Evolutionary conservation across 805 yeast species (phyloP).

Genomic region (Monosporozyma aerobia): DNA sequence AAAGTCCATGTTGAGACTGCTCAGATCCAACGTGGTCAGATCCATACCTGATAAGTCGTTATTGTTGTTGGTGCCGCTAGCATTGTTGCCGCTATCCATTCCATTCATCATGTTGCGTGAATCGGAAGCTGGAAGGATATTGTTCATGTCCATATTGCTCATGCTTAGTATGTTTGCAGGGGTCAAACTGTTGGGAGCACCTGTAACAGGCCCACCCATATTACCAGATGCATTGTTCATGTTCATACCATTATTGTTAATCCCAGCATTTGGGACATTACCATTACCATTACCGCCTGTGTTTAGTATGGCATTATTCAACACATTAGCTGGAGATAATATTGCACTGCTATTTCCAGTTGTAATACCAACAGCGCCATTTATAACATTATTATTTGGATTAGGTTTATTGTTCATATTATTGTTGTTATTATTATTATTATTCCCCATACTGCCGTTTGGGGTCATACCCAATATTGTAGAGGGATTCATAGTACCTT

Average conservation of each 20-base stretch:
- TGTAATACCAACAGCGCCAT: neutral
- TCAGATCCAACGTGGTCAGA: constrained; percentile 23
- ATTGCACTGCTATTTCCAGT: neutral
- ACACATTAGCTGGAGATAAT: neutral
- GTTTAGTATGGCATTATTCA: neutral
- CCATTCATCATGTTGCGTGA: constrained; percentile 9
- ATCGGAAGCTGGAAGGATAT: constrained; percentile 2
- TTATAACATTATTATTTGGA: neutral
- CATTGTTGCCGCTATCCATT: neutral
- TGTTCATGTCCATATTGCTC: constrained; percentile 14
- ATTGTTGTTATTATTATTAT: neutral
- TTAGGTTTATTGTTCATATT: neutral
- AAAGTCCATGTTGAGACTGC: constrained; percentile 26
- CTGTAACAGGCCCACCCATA: neutral
- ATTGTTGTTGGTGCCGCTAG: constrained; percentile 6
- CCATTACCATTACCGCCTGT: neutral
- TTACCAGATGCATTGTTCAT: neutral
- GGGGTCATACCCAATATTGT: neutral
- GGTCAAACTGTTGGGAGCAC: constrained; percentile 4
- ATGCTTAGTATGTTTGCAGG: constrained; percentile 13
- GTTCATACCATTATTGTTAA: neutral
- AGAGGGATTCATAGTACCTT: neutral
- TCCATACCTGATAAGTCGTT: constrained; percentile 11
- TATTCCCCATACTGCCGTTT: neutral
- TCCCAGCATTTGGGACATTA: neutral